Base-by-base conservation (phyloP, 1,139 yeast species). In the Pichia sp. region DNA sequence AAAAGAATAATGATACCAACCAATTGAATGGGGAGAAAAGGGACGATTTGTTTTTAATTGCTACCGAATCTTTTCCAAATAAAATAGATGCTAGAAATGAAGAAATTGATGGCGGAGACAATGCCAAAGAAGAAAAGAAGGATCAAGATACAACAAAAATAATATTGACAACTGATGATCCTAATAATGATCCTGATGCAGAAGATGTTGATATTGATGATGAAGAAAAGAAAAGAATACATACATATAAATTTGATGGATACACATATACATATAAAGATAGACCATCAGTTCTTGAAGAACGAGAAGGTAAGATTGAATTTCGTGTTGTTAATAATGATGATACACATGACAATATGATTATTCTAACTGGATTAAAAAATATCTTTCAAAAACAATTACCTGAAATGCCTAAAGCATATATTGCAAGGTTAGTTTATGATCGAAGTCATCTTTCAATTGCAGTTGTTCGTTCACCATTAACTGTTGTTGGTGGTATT, bases 331-430 rank as follows among this genome's bases (percentile, higher is more conserved):
- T 91, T 27, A 91, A 91, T 61, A 91, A 91, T 62, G 98, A 91
- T 60, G 86, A 89, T 57, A 72, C 89, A 4, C 72, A 75, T 51
- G 98, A 93, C 54, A 86, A 78, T 61, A 68, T 91, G 69, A 87
- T 93, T 70, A 91, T 93, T 35, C 68, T 91, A 51, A 91, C 97
- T 0, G 99, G 99, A 1, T 66, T 91, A 47, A 91, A 93, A 64
- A 91, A 91, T 62, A 91, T 91, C 55, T 91, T 93, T 62, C 98
- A 91, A 62, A 89, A 89, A 56, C 99, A 91, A 63, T 72, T 91
- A 51, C 99, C 99, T 4, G 91, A 91, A 62, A 91, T 91, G 99
- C 99, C 99, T 26, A 76, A 93, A 48, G 97, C 93, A 59, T 91
- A 93, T 63, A 91, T 91, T 57, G 88, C 96, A 3, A 69, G 98